Conservation (phyloP, 768 basidiomycete genomes). For the Termitomyces sp. region DNA sequence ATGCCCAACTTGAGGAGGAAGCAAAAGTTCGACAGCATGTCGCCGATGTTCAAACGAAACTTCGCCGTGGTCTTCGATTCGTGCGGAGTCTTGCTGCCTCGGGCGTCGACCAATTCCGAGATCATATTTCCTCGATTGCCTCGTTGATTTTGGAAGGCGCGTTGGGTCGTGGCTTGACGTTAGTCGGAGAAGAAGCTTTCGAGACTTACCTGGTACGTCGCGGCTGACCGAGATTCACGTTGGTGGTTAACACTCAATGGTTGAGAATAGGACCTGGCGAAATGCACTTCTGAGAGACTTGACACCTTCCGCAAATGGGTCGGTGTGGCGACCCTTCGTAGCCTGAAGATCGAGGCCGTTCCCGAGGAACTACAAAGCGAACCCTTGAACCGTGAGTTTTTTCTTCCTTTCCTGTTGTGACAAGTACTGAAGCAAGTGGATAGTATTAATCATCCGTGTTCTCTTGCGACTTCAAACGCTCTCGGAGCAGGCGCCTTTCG, state of each 20-base stretch:
- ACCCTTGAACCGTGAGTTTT: conserved; percentile 49
- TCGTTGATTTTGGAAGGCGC: conserved; percentile 61
- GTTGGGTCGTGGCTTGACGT: conserved; percentile 47
- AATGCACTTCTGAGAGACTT: conserved; percentile 70
- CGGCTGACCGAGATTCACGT: not conserved
- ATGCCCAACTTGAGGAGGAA: conserved; percentile 82
- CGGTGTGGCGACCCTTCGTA: conserved; percentile 79
- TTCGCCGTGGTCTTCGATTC: conserved; percentile 67
- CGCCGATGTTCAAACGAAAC: conserved; percentile 37
- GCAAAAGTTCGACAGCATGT: conserved; percentile 59
- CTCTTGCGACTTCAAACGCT: conserved; percentile 78
- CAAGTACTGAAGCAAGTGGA: not conserved
- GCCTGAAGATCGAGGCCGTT: conserved; percentile 55
- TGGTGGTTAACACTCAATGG: not conserved
- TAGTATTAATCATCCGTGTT: conserved; percentile 78
- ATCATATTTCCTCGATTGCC: conserved; percentile 53
- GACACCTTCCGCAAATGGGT: conserved; percentile 65
- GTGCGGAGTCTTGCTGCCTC: conserved; percentile 55
- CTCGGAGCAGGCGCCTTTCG: conserved; percentile 77
- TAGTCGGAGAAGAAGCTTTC: conserved; percentile 63
- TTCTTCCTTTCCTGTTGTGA: not conserved
- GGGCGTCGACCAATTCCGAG: conserved; percentile 43
- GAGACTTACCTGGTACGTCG: conserved; percentile 71
- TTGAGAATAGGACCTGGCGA: conserved; percentile 51
- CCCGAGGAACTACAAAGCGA: conserved; percentile 73